phyloP scores from a whole-genome alignment of 2,329 filamentous ascomycete genomes.

The Botrytis squamosa region DNA sequence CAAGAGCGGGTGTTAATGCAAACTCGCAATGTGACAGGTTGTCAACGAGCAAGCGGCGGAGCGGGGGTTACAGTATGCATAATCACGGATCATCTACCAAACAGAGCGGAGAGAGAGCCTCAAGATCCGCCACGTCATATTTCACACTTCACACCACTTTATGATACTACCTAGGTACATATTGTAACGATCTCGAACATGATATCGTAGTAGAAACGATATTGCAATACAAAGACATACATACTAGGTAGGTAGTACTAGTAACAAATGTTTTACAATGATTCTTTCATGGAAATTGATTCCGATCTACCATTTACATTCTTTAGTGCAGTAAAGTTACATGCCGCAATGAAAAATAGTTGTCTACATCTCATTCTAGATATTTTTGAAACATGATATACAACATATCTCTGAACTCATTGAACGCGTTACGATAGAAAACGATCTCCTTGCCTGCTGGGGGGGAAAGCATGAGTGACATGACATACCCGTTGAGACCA shows the following conservation, averaged over 20 bases:
- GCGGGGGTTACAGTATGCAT: not conserved
- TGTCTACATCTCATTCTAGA: not conserved
- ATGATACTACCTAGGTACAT: too few relatives aligned
- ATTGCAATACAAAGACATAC: not conserved
- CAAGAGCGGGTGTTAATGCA: not conserved
- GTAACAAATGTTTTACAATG: not conserved
- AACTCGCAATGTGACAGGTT: not conserved
- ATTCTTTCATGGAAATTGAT: not conserved
- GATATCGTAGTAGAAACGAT: not conserved
- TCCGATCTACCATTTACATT: not conserved
- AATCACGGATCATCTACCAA: not conserved
- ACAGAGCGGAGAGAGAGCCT: not conserved
- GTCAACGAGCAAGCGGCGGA: not conserved
- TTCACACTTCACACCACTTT: not conserved
- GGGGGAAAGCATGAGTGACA: not conserved
- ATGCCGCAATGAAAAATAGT: not conserved
- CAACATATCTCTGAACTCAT: not conserved
- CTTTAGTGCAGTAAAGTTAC: not conserved
- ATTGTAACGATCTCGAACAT: not conserved
- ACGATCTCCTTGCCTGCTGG: not conserved
- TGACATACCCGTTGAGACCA: not conserved
- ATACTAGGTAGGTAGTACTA: not conserved
- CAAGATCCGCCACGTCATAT: not conserved
- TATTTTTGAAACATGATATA: not conserved
- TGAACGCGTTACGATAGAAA: not conserved